Conservation (phyloP, 2,329 filamentous ascomycete species). For the Colletotrichum abscissum region DNA sequence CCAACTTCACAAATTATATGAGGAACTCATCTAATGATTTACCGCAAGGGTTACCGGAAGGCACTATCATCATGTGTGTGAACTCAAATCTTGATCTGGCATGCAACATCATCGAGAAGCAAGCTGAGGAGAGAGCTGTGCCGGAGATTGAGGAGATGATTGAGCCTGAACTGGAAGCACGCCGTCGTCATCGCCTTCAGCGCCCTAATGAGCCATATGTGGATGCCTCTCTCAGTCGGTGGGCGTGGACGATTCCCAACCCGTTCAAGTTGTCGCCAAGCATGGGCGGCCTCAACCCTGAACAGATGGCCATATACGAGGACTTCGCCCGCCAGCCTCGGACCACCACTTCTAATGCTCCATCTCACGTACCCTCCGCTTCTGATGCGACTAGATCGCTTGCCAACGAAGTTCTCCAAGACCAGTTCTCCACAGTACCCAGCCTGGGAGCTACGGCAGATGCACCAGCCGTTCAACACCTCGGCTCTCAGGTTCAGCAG, state of each 20-base stretch:
- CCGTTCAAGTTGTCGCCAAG: constrained; percentile 87
- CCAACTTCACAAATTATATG: constrained; percentile 98
- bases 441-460: constrained; percentile 70
- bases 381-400: constrained; percentile 72
- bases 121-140: constrained; percentile 91
- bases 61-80: constrained; percentile 97
- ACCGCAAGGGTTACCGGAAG: constrained; percentile 88
- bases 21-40: constrained; percentile 76
- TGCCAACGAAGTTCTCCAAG: constrained; percentile 73
- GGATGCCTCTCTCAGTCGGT: constrained; percentile 84
- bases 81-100: constrained; percentile 97
- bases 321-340: constrained; percentile 92
- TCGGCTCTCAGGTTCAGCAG: constrained; percentile 63
- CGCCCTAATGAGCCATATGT: constrained; percentile 87
- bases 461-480: constrained; percentile 62
- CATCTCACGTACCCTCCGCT: constrained; percentile 65
- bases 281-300: constrained; percentile 79
- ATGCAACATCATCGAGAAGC: constrained; percentile 93
- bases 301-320: constrained; percentile 96
- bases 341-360: constrained; percentile 64
- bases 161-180: constrained; percentile 80
- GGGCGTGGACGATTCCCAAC: constrained; percentile 93
- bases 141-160: constrained; percentile 97
- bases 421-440: constrained; percentile 68
- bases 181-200: constrained; percentile 79